phyloP scores from a whole-genome alignment of 2,329 filamentous ascomycete species.

The Apiospora phragmitis region DNA sequence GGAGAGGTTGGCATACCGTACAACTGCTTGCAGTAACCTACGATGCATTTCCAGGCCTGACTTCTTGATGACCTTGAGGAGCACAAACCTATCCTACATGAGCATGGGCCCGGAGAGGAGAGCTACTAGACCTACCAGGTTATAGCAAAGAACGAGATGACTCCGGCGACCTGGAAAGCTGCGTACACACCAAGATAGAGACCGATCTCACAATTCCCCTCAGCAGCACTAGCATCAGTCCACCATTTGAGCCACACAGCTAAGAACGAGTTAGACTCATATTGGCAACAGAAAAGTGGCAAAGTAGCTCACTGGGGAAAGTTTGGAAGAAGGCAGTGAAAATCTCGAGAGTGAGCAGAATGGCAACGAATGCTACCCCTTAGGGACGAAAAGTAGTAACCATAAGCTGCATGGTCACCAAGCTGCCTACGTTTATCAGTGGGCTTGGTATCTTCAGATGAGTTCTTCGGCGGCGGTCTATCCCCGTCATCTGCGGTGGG shows the following conservation, averaged over 20 bases:
- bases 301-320: not conserved
- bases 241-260: slow-evolving; percentile 50
- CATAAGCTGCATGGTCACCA: slow-evolving; percentile 10
- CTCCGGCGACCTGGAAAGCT: slow-evolving; percentile 25
- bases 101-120: not conserved
- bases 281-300: not conserved
- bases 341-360: slow-evolving; percentile 5
- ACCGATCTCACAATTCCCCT: slow-evolving; percentile 37
- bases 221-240: slow-evolving; percentile 41
- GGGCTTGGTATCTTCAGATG: not conserved
- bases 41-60: slow-evolving; percentile 6
- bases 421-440: slow-evolving; percentile 12
- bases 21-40: not conserved
- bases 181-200: slow-evolving; percentile 39
- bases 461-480: not conserved
- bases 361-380: slow-evolving; percentile 14
- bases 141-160: slow-evolving; percentile 23
- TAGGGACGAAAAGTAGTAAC: slow-evolving; percentile 14
- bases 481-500: not conserved
- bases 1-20: not conserved
- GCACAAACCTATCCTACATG: not conserved
- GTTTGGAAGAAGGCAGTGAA: slow-evolving; percentile 10
- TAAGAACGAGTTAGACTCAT: slow-evolving; percentile 17
- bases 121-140: slow-evolving; percentile 21
- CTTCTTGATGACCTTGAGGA: slow-evolving; percentile 8